Conservation (phyloP, 306 rosid species). For the Cicer cuneatum region DNA sequence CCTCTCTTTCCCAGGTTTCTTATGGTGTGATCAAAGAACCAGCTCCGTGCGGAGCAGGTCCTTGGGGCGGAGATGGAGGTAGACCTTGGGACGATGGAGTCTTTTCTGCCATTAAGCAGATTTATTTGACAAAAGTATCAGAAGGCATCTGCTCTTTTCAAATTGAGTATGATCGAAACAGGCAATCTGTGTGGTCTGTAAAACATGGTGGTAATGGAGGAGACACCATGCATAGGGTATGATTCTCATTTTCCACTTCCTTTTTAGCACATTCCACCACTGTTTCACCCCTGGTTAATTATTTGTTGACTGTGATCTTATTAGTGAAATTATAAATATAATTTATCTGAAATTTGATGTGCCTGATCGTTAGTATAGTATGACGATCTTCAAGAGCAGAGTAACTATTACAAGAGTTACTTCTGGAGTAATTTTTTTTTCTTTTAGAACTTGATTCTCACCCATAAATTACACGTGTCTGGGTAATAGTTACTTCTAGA, state of each 20-base stretch:
- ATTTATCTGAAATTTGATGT: neutral
- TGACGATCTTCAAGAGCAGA: neutral
- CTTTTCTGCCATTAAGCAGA: slow-evolving; percentile 80
- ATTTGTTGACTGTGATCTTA: neutral
- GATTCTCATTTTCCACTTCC: slow-evolving; percentile 33
- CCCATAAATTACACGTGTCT: neutral
- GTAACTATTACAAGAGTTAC: neutral
- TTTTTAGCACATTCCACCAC: slow-evolving; percentile 9
- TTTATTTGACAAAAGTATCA: slow-evolving; percentile 68
- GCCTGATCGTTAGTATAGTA: neutral
- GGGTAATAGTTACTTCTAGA: neutral
- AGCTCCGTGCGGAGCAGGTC: slow-evolving; percentile 91
- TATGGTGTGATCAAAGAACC: slow-evolving; percentile 82
- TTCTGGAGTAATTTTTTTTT: neutral
- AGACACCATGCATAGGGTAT: slow-evolving; percentile 72
- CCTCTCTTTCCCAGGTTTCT: slow-evolving; percentile 51
- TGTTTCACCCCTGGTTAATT: slow-evolving; percentile 9
- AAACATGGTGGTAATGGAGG: slow-evolving; percentile 90
- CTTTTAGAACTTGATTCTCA: neutral
- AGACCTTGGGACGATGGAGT: slow-evolving; percentile 97
- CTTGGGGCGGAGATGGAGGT: slow-evolving; percentile 99
- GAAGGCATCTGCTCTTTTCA: slow-evolving; percentile 88
- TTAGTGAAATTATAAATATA: neutral
- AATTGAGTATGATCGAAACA: slow-evolving; percentile 83
- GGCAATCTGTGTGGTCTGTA: slow-evolving; percentile 87